Percentiles rank a stretch among this genome's conserved stretches.
Evolutionary conservation across 495 filamentous ascomycete genomes (phyloP).

Genomic region (Penicillium riverlandense): DNA sequence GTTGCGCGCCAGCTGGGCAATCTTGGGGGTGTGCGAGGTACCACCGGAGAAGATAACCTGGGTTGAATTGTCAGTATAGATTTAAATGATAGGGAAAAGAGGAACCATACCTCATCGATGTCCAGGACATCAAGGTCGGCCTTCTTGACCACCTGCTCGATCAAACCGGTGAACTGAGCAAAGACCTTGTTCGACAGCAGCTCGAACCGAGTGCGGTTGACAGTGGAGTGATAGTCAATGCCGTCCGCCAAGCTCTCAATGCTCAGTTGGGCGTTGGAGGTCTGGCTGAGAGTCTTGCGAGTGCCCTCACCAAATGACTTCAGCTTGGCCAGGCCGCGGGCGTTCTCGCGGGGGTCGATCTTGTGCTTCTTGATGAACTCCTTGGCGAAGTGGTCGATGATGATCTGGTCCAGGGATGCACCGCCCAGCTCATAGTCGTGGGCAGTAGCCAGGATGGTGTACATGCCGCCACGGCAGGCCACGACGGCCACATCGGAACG

Average conservation of each 20-base stretch:
- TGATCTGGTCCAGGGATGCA: conserved; percentile 71
- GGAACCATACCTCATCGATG: conserved; percentile 63
- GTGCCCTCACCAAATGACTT: conserved; percentile 84
- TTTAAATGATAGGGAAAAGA: background rate
- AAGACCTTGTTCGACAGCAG: conserved; percentile 80
- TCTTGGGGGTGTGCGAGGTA: conserved; percentile 86
- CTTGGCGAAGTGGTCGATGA: conserved; percentile 95
- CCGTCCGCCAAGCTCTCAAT: conserved; percentile 84
- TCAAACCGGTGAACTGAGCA: conserved; percentile 74
- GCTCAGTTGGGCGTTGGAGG: conserved; percentile 80
- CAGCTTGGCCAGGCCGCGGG: conserved; percentile 79
- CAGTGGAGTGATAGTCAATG: conserved; percentile 80
- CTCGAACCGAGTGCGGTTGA: conserved; percentile 92
- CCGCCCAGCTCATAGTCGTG: conserved; percentile 93
- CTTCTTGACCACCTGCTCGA: conserved; percentile 82
- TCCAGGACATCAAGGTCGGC: conserved; percentile 87
- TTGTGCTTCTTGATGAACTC: conserved; percentile 96
- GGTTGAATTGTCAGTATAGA: background rate
- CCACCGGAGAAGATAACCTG: conserved; percentile 87
- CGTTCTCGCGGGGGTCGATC: conserved; percentile 75
- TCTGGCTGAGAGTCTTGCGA: conserved; percentile 83
- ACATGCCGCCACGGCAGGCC: conserved; percentile 88
- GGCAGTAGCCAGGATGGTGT: conserved; percentile 86
- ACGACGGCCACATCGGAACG: conserved; percentile 88
- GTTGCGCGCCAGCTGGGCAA: conserved; percentile 64